phyloP scores from a whole-genome alignment of 2,329 filamentous ascomycete species.

The Fusarium caatingaense region DNA sequence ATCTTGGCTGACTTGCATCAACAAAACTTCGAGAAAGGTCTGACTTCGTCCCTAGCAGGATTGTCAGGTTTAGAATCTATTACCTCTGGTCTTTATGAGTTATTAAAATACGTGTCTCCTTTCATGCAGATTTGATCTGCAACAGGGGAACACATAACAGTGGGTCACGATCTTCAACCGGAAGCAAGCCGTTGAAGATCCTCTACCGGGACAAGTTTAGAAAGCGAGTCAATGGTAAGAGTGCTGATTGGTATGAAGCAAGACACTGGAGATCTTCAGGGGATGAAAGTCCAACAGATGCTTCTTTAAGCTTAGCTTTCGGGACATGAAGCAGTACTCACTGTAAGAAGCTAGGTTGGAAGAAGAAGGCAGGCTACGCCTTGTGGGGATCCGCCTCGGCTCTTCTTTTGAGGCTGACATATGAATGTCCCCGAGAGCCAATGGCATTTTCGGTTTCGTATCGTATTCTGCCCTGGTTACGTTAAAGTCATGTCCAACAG shows the following conservation, averaged over 20 bases:
- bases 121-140: conserved; percentile 9
- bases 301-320: background rate
- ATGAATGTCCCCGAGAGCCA: background rate
- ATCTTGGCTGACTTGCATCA: background rate
- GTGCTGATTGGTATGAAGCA: background rate
- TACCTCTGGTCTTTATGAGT: fast-evolving
- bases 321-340: background rate
- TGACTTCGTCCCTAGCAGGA: background rate
- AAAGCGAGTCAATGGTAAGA: background rate
- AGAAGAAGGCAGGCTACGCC: background rate
- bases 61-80: fast-evolving
- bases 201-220: background rate
- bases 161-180: background rate
- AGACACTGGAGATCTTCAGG: background rate
- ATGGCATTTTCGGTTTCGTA: background rate
- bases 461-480: background rate
- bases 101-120: background rate
- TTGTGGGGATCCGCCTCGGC: background rate
- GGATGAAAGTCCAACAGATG: background rate
- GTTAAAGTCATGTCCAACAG: background rate
- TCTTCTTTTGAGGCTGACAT: background rate
- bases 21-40: fast-evolving
- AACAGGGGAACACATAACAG: background rate
- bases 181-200: conserved; percentile 1
- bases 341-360: background rate